Conservation (phyloP, 2,329 filamentous ascomycete species). For the Pseudogymnoascus sp. region DNA sequence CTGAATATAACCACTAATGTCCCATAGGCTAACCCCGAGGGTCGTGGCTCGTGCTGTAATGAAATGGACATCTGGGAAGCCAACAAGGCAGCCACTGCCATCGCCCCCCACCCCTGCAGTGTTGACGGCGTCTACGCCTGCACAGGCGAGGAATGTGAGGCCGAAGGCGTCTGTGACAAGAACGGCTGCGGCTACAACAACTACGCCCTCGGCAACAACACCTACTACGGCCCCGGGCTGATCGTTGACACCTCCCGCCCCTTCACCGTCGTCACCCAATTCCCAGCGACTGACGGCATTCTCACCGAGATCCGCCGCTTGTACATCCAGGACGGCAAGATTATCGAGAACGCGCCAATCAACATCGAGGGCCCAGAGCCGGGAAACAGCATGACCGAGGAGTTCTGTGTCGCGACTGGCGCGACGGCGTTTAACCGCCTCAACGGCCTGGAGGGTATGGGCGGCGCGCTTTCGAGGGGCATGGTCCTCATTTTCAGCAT, state of each 20-base stretch:
- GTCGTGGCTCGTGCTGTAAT: slow-evolving; percentile 42
- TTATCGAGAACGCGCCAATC: slow-evolving; percentile 32
- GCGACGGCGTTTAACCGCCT: slow-evolving; percentile 21
- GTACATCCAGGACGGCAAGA: slow-evolving; percentile 36
- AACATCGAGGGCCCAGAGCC: slow-evolving; percentile 24
- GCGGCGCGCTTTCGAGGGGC: slow-evolving; percentile 26
- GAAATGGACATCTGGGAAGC: slow-evolving; percentile 50
- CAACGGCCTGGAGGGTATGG: slow-evolving; percentile 38
- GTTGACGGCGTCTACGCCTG: slow-evolving; percentile 37
- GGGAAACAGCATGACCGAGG: slow-evolving; percentile 30
- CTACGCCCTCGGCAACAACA: slow-evolving; percentile 26
- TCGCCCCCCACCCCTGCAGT: slow-evolving; percentile 43
- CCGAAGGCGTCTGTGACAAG: slow-evolving; percentile 36
- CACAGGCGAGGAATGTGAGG: slow-evolving; percentile 34
- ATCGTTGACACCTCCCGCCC: slow-evolving; percentile 33
- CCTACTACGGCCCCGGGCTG: slow-evolving; percentile 17
- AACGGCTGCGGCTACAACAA: slow-evolving; percentile 36
- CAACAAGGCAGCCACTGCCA: slow-evolving; percentile 36
- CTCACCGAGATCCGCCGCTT: slow-evolving; percentile 39
- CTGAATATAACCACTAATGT: slow-evolving; percentile 38
- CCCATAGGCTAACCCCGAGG: slow-evolving; percentile 35
- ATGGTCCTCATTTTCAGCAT: slow-evolving; percentile 48
- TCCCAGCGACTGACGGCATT: slow-evolving; percentile 32
- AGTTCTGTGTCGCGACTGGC: slow-evolving; percentile 30
- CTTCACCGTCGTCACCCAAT: slow-evolving; percentile 44